phyloP scores from a whole-genome alignment of 1,284 basidiomycete genomes.

The Tetrapyrgos nigripes region DNA sequence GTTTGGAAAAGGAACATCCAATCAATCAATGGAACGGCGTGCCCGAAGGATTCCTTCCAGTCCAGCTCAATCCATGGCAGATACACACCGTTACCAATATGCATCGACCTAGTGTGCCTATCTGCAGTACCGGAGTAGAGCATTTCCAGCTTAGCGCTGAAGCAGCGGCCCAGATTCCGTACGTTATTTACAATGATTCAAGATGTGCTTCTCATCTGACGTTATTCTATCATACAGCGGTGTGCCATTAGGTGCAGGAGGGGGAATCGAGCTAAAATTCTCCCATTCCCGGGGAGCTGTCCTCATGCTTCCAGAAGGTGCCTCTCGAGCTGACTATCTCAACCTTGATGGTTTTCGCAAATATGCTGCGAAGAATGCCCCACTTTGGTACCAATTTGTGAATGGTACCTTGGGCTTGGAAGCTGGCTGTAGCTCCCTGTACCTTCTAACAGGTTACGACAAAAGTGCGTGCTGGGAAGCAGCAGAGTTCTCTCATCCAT shows the following conservation, averaged over 20 bases:
- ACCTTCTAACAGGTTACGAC: constrained; percentile 16
- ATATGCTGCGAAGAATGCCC: constrained; percentile 8
- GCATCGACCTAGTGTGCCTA: not conserved
- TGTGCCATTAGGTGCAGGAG: not conserved
- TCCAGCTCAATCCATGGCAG: not conserved
- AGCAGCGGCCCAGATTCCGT: not conserved
- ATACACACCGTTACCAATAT: not conserved
- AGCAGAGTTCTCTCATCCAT: constrained; percentile 8
- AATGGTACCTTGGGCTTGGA: constrained; percentile 9
- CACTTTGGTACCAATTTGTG: constrained; percentile 8
- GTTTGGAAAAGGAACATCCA: constrained; percentile 1
- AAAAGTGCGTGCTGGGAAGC: constrained; percentile 10
- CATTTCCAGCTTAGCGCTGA: not conserved
- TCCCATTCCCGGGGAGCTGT: constrained; percentile 7
- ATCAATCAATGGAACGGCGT: constrained; percentile 3
- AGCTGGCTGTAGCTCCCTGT: constrained; percentile 10
- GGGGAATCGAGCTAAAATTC: not conserved
- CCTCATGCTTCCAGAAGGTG: constrained; percentile 15
- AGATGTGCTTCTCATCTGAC: too few species aligned
- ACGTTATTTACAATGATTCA: not conserved
- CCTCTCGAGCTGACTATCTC: constrained; percentile 1
- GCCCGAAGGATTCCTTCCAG: not conserved
- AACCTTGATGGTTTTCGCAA: not conserved
- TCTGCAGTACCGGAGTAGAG: not conserved
- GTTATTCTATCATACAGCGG: not conserved